Base-by-base conservation (phyloP, 768 basidiomycete species). In the Collybiopsis confluens region DNA sequence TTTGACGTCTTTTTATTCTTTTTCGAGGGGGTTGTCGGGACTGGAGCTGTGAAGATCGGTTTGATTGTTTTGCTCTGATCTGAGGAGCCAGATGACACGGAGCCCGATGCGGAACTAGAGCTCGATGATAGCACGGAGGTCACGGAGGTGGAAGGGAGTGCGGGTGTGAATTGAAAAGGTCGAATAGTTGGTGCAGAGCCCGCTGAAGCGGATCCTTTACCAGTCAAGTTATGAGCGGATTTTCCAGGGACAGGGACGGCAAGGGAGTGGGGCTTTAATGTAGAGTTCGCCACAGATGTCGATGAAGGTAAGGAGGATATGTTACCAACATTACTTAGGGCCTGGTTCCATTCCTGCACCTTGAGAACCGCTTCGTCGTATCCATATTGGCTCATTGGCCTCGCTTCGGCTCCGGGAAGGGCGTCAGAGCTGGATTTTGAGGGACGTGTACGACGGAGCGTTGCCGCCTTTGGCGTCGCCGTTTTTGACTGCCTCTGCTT, bases 331-430 rank as follows among this genome's bases (percentile, higher is more conserved):
- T 21, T 37, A 18, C 33, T 48, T 54, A 98, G 73, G 0, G 95
- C 96, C 67, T 98, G 92, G 62, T 99, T 99, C 95, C 96, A 99
- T 68, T 98, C 92, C 68, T 98, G 96, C 23, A 99, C 96, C 66
- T 91, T 86, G 60, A 92, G 75, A 30, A 99, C 91, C 18, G 90
- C 93, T 62, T 98, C 92, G 59, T 98, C 93, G 62, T 88, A 97
- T 64, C 91, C 91, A 65, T 90, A 92, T 63, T 90, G 93, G 63
- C 84, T 85, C 46, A 73, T 54, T 11, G 86, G 83, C 53, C 74
- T 42, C 65, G 64, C 68, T 67, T 40, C 38, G n/a, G 28, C 23
- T 15, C 24, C 56, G 52, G 18, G 10, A 28, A 20, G 9, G 20
- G 28, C 15, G 18, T 1, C 26, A 13, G 45, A 27, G 6, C 27